These are phyloP conservation scores for Brettanomyces sp. DNA, from an alignment of 805 yeast genomes.

Conservation along the genomic window DNA sequence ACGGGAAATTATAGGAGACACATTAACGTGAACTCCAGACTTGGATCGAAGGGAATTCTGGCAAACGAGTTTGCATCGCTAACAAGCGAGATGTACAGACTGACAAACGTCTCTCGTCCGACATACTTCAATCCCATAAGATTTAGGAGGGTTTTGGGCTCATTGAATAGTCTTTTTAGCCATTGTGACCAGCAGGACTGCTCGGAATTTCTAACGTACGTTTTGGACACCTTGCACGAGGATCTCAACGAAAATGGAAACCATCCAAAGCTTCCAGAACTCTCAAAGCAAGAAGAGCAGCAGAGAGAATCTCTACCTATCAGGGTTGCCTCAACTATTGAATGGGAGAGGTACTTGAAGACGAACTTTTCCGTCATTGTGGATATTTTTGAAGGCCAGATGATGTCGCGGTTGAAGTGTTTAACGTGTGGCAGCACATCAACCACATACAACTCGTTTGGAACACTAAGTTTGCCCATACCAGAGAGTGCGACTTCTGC, in stretches of 20 bases:
- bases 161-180: constrained; percentile 53
- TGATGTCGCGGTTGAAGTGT: constrained; percentile 69
- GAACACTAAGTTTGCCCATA: constrained; percentile 71
- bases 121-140: constrained; percentile 7
- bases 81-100: constrained; percentile 42
- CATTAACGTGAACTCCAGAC: constrained; percentile 59
- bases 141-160: constrained; percentile 62
- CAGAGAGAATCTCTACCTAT: constrained; percentile 65
- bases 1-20: constrained; percentile 51
- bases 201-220: constrained; percentile 67
- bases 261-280: constrained; percentile 44
- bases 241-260: constrained; percentile 65
- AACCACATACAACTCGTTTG: constrained; percentile 78
- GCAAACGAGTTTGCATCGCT: constrained; percentile 61
- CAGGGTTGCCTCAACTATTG: constrained; percentile 75
- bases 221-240: constrained; percentile 73
- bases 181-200: constrained; percentile 78
- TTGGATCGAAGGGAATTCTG: constrained; percentile 76
- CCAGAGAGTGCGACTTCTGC: constrained; percentile 31
- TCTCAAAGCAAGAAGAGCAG: constrained; percentile 63
- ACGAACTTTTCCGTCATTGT: constrained; percentile 74
- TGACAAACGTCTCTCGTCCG: constrained; percentile 15
- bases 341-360: constrained; percentile 83
- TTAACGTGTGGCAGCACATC: constrained; percentile 65
- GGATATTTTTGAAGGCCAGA: constrained; percentile 83